Evolutionary conservation across 1,284 basidiomycete species (phyloP), one percentile per base, ranked within the genome.

Genomic region (Malassezia brasiliensis): DNA sequence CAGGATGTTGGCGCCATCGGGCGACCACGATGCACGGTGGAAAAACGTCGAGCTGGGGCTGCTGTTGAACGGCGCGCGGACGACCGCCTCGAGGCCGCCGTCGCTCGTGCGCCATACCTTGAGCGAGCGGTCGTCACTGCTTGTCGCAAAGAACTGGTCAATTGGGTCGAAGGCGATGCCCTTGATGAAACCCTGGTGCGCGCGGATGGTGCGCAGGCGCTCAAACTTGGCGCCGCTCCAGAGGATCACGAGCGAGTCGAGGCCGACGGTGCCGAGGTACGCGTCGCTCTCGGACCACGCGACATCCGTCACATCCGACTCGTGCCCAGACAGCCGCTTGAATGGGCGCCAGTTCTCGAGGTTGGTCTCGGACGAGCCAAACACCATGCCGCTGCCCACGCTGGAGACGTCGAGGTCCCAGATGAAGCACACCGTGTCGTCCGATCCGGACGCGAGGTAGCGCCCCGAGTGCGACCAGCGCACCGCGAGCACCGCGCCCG

Each of bases 131-230:
- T 98, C 94, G 75, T 96, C 93, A 12, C 90, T 93, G 76, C 91
- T 84, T 0, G 60, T 69, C 12, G 66, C 67, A 50, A 99, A 82
- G 72, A 85, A 96, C 76, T 96, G 87, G 44, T 93, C 93, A 5
- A 93, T 87, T 1, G 94, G 93, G 76, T 99, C 94, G 83, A 91
- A 99, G 67, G 88, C 90, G 47, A 99, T 88, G 51, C 94, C 94
- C 76, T 99, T 98, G 65, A 99, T 90, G 74, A 96, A 96, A 5
- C 91, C 91, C 68, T 88, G 84, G 73, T 98, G 94, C 51, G 84
- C 83, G 56, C 88, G 86, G 32, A 99, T 81, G 69, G 85, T 88
- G 44, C 82, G 79, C 45, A 96, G 74, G 14, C 61, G 40, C n/a
- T 72, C 71, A 36, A 74, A 74, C 15, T 50, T 62, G 55, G 59